Evolutionary conservation across 148 eudicot genomes (phyloP), one percentile per base, ranked within the genome.

Genomic region (Salicornia ramosissima): DNA sequence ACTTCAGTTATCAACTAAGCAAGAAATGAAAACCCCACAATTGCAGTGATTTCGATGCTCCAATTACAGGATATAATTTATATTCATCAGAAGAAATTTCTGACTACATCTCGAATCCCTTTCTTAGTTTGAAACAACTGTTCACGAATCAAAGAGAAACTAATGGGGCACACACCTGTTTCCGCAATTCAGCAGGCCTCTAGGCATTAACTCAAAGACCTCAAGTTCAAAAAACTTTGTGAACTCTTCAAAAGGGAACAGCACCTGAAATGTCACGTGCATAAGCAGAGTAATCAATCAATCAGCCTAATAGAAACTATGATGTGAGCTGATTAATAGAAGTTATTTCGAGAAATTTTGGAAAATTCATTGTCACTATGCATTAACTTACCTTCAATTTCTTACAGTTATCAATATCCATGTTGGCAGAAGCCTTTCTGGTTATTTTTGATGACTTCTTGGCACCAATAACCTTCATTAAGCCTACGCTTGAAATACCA

Each of bases 141-240:
- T 29, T 40, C 7, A 51, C 36, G 43, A 24, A 58, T 46, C 5
- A 67, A n/a, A n/a, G n/a, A n/a, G n/a, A n/a, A n/a, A n/a, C n/a
- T n/a, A n/a, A n/a, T n/a, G n/a, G n/a, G n/a, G n/a, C n/a, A n/a
- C 5, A 45, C 14, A 92, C 97, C 97, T 92, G 81, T 92, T 92
- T 70, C 97, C 97, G 65, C 94, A 90, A 76, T 92, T 92, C 65
- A 88, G 21, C 47, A 92, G 92, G 54, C 97, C 97, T 80, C 93
- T 82, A 78, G 97, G 97, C 46, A 80, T 68, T 74, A 92, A 64
- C 72, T 81, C 83, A 65, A 73, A 80, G 61, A 69, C 81, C 58
- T 88, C 87, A 71, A 59, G 78, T 64, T 88, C 83, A 64, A 87
- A 92, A 74, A 80, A 78, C 85, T 77, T 88, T 72, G 78, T 73